phyloP scores from a whole-genome alignment of 306 rosid genomes.

The Rosa rugosa region DNA sequence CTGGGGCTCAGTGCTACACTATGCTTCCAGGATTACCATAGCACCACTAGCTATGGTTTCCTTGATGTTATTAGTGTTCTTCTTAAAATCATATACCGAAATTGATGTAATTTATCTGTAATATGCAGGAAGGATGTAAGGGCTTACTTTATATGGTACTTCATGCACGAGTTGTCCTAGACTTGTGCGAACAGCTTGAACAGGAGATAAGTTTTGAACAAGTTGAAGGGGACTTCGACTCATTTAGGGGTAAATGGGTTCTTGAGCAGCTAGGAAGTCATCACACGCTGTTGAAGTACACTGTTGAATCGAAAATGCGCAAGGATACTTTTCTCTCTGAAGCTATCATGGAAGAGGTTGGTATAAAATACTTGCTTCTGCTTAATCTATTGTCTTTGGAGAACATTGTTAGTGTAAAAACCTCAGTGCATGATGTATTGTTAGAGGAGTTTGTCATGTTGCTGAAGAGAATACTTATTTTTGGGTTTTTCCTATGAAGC shows the following conservation, averaged over 20 bases:
- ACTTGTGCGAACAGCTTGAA: slow-evolving; percentile 76
- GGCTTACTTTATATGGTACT: slow-evolving; percentile 97
- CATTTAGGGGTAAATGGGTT: slow-evolving; percentile 83
- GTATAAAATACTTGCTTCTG: slow-evolving; percentile 5
- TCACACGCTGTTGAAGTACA: slow-evolving; percentile 84
- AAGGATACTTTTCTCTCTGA: slow-evolving; percentile 93
- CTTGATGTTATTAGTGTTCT: neutral
- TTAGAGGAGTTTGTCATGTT: neutral
- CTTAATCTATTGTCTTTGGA: neutral
- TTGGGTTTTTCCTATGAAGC: neutral
- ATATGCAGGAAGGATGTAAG: slow-evolving; percentile 90
- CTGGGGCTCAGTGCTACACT: neutral
- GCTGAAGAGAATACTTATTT: neutral
- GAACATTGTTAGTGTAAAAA: neutral
- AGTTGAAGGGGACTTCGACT: slow-evolving; percentile 94
- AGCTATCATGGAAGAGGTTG: slow-evolving; percentile 95
- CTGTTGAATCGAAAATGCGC: slow-evolving; percentile 93
- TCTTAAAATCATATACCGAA: slow-evolving; percentile 1
- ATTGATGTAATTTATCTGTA: slow-evolving; percentile 4
- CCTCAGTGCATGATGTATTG: neutral
- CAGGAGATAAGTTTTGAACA: slow-evolving; percentile 90
- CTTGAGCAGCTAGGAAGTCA: slow-evolving; percentile 96
- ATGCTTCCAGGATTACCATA: neutral
- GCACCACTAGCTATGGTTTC: neutral
- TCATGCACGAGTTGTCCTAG: slow-evolving; percentile 96